phyloP scores from a whole-genome alignment of 208 protist species.

The Crithidia expoeki region DNA sequence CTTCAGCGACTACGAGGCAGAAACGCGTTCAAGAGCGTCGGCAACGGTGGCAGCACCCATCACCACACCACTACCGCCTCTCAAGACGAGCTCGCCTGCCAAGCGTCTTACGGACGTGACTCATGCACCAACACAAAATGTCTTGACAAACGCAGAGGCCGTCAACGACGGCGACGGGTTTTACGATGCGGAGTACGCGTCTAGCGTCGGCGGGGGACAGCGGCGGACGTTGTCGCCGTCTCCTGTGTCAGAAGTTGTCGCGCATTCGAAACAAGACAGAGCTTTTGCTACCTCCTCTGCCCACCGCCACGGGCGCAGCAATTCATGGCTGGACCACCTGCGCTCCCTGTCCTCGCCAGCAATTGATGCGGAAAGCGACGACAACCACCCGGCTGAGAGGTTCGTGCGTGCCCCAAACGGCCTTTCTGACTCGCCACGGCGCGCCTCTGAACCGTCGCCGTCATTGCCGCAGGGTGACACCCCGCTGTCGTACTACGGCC shows the following conservation, averaged over 20 bases:
- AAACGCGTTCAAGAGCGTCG: neutral
- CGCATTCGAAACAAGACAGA: neutral
- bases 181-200: constrained; percentile 16
- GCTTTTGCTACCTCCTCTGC: neutral
- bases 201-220: neutral
- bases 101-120: neutral
- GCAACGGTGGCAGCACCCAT: neutral
- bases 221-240: neutral
- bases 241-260: neutral
- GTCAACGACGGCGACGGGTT: constrained; percentile 19
- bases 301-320: neutral
- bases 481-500: neutral
- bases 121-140: neutral
- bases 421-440: constrained; percentile 22
- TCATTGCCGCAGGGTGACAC: constrained; percentile 10
- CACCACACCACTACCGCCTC: neutral
- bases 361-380: neutral
- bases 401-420: constrained; percentile 10
- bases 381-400: neutral
- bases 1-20: constrained; percentile 34
- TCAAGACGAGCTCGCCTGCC: neutral
- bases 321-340: constrained; percentile 23
- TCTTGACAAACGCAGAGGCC: neutral
- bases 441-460: neutral
- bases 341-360: constrained; percentile 4